Percentiles rank a stretch among this genome's conserved stretches.
Evolutionary conservation across 768 basidiomycete genomes (phyloP).

Genomic region (Mycena filopes): DNA sequence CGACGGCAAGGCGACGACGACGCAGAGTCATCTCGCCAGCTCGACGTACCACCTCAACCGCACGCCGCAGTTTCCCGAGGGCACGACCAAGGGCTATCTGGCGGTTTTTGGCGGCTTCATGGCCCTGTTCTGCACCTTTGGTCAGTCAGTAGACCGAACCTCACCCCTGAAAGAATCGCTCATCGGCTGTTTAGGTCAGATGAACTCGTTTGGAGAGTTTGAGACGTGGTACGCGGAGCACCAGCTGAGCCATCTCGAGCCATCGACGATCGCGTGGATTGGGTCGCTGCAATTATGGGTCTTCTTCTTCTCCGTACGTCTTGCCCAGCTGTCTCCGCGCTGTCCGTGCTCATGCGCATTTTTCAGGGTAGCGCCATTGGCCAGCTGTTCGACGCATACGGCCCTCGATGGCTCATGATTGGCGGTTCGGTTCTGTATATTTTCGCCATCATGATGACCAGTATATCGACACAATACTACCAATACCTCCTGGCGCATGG

Average conservation of each 20-base stretch:
- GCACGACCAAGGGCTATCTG: slow-evolving; percentile 51
- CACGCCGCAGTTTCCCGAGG: slow-evolving; percentile 39
- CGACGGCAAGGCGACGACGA: slow-evolving; percentile 32
- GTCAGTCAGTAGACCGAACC: no score
- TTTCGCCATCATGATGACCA: slow-evolving; percentile 67
- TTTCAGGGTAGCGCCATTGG: slow-evolving; percentile 71
- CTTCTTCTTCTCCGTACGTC: slow-evolving; percentile 75
- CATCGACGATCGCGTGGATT: slow-evolving; percentile 76
- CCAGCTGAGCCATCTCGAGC: slow-evolving; percentile 61
- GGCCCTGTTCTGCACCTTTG: slow-evolving; percentile 76
- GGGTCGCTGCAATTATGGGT: slow-evolving; percentile 75
- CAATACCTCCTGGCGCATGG: slow-evolving; percentile 74
- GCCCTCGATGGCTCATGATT: slow-evolving; percentile 64
- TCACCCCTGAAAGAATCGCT: no score
- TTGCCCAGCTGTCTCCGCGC: background rate
- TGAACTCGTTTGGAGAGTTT: slow-evolving; percentile 79
- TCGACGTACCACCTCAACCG: slow-evolving; percentile 26
- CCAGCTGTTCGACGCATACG: slow-evolving; percentile 67
- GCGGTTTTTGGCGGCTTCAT: slow-evolving; percentile 73
- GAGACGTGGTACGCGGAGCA: slow-evolving; percentile 74
- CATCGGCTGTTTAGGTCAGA: no score
- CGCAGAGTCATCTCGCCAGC: slow-evolving; percentile 29
- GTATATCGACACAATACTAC: slow-evolving; percentile 65
- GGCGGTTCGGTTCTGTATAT: slow-evolving; percentile 62
- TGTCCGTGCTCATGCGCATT: background rate